A percentile compares a stretch with the other conserved stretches of the same genome.
Evolutionary conservation across 805 yeast genomes (phyloP).

Genomic region (Wickerhamomyces strasburgensis): DNA sequence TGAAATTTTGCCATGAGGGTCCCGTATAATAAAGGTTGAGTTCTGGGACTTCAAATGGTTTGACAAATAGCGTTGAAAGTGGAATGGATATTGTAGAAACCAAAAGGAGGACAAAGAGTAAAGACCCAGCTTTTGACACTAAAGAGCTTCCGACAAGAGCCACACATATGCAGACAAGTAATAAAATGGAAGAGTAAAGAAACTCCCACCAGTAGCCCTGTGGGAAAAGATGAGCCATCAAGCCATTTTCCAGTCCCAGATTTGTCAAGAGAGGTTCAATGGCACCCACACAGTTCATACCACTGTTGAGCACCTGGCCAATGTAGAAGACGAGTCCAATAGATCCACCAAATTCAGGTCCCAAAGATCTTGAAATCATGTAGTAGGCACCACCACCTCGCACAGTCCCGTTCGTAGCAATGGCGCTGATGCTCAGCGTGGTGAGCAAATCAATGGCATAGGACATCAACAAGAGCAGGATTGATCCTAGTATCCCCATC

Average conservation of each 20-base stretch:
- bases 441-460: constrained; percentile 81
- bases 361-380: constrained; percentile 91
- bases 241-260: constrained; percentile 61
- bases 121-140: constrained; percentile 78
- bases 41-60: constrained; percentile 55
- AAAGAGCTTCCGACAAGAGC: constrained; percentile 77
- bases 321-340: constrained; percentile 91
- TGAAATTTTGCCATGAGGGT: constrained; percentile 59
- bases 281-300: constrained; percentile 93
- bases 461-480: constrained; percentile 62
- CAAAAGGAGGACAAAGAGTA: constrained; percentile 61
- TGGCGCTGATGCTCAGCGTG: constrained; percentile 87
- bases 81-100: constrained; percentile 80
- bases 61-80: constrained; percentile 59
- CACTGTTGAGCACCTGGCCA: constrained; percentile 89
- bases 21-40: constrained; percentile 61
- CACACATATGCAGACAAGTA: constrained; percentile 66
- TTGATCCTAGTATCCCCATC: constrained; percentile 80
- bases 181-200: constrained; percentile 62
- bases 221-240: constrained; percentile 55
- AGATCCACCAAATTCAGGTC: constrained; percentile 98
- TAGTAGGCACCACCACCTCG: constrained; percentile 98
- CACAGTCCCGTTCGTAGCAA: constrained; percentile 95
- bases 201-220: constrained; percentile 66
- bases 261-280: constrained; percentile 84